A percentile compares a stretch with the other conserved stretches of the same genome.
Conservation (phyloP, 345 rosid species). For the Hypericum perforatum region DNA sequence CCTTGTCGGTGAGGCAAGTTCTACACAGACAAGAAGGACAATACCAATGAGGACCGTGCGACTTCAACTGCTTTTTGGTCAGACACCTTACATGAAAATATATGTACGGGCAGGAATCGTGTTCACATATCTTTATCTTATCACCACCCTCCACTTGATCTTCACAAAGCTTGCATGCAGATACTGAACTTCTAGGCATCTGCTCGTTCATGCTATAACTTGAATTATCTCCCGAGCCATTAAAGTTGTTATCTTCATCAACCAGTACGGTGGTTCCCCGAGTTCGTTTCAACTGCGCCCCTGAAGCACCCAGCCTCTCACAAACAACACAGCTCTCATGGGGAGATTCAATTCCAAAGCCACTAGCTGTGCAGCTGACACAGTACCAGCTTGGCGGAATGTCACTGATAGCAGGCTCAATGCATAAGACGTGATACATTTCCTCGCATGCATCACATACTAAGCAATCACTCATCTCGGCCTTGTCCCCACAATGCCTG, state of each 20-base stretch:
- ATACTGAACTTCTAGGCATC: slow-evolving; percentile 11
- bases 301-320: slow-evolving; percentile 44
- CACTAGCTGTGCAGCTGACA: slow-evolving; percentile 37
- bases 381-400: slow-evolving; percentile 79
- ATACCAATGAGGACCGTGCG: slow-evolving; percentile 61
- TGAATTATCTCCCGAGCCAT: slow-evolving; percentile 34
- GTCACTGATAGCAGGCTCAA: slow-evolving; percentile 53
- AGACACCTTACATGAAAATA: slow-evolving; percentile 77
- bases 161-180: slow-evolving; percentile 58
- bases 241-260: slow-evolving; percentile 22
- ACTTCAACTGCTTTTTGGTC: slow-evolving; percentile 47
- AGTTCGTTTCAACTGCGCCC: slow-evolving; percentile 17
- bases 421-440: slow-evolving; percentile 73
- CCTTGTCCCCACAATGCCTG: slow-evolving; percentile 57
- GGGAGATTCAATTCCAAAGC: slow-evolving; percentile 41
- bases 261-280: slow-evolving; percentile 17
- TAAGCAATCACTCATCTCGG: slow-evolving; percentile 51
- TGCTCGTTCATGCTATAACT: slow-evolving; percentile 23
- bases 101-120: slow-evolving; percentile 48
- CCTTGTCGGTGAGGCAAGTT: slow-evolving; percentile 58
- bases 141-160: slow-evolving; percentile 31
- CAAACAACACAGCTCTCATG: slow-evolving; percentile 76
- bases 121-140: slow-evolving; percentile 45
- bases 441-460: slow-evolving; percentile 88
- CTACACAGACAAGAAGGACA: slow-evolving; percentile 93